phyloP scores from a whole-genome alignment of 768 basidiomycete genomes.

The Candolleomyces eurysporus region DNA sequence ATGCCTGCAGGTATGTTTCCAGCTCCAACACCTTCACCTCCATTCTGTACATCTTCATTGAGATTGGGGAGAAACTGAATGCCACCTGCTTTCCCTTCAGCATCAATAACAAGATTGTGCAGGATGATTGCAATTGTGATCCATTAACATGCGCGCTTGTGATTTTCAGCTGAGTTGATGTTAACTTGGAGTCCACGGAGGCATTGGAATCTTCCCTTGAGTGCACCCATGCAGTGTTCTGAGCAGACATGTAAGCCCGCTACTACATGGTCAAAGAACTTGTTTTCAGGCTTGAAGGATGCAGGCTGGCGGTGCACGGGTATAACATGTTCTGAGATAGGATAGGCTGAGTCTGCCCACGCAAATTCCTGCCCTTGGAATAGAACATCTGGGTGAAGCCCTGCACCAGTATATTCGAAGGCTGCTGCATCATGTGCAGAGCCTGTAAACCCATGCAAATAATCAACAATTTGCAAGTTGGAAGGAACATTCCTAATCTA shows the following conservation, averaged over 20 bases:
- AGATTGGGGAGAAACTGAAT: too few relatives aligned
- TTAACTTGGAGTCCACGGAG: conserved; percentile 25
- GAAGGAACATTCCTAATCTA: background rate
- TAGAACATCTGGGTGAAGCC: conserved; percentile 12
- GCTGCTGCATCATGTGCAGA: conserved; percentile 26
- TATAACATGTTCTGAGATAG: background rate
- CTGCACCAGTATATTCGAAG: conserved; percentile 24
- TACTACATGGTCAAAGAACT: conserved; percentile 18
- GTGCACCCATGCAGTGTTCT: conserved; percentile 35
- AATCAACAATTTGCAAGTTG: background rate
- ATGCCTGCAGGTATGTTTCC: too few relatives aligned
- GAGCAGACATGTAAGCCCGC: conserved; percentile 24
- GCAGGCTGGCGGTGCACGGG: conserved; percentile 25
- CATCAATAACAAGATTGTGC: conserved; percentile 32
- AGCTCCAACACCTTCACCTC: too few relatives aligned
- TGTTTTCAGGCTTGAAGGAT: conserved; percentile 17
- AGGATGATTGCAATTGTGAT: conserved; percentile 32
- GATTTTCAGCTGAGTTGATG: conserved; percentile 24
- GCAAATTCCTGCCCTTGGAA: conserved; percentile 26
- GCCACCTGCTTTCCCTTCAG: conserved; percentile 22
- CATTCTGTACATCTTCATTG: too few relatives aligned
- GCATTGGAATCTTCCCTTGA: conserved; percentile 34
- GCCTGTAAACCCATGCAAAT: background rate
- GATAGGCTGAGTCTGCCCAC: conserved; percentile 13
- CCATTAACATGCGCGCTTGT: conserved; percentile 25